Evolutionary conservation across 2,329 filamentous ascomycete genomes (phyloP).

Genomic region (Colletotrichum euphorbiae): DNA sequence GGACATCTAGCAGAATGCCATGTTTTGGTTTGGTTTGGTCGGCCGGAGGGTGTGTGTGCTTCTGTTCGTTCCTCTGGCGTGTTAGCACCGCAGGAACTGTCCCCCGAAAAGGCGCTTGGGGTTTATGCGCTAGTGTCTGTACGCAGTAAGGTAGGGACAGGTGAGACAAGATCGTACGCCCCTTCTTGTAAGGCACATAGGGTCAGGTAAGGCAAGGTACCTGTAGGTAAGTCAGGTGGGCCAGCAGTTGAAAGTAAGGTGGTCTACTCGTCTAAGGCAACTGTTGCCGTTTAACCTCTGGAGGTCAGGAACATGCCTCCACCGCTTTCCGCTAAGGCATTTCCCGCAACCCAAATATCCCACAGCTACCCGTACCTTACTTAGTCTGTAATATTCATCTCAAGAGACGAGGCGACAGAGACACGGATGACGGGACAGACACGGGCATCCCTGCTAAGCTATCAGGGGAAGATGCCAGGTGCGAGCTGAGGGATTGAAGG

Average conservation of each 20-base stretch:
- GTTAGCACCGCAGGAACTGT: too few relatives aligned
- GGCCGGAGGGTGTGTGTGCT: conserved; percentile 15
- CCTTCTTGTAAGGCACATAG: background rate
- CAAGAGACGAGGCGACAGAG: conserved; percentile 23
- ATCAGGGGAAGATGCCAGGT: conserved; percentile 3
- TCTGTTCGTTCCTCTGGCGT: background rate
- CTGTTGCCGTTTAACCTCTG: background rate
- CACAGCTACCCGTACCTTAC: too few relatives aligned
- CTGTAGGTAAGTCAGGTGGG: too few relatives aligned
- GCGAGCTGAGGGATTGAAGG: background rate
- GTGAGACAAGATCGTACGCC: conserved; percentile 1
- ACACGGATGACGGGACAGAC: conserved; percentile 13
- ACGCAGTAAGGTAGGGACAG: background rate
- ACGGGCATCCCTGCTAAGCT: conserved; percentile 6
- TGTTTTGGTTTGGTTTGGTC: conserved; percentile 20
- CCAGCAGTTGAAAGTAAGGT: too few relatives aligned
- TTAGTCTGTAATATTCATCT: conserved; percentile 14
- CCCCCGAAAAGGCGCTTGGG: background rate
- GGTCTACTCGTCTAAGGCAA: conserved; percentile 22
- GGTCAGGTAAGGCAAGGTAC: too few relatives aligned
- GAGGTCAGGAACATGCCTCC: conserved; percentile 18
- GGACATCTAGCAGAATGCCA: conserved; percentile 37
- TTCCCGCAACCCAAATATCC: background rate
- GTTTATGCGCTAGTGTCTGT: conserved; percentile 4
- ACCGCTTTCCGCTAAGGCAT: background rate